Evolutionary conservation across 23 red algal species (phyloP), one percentile per base, ranked within the genome.

Genomic region (Gracilariopsis chorda): DNA sequence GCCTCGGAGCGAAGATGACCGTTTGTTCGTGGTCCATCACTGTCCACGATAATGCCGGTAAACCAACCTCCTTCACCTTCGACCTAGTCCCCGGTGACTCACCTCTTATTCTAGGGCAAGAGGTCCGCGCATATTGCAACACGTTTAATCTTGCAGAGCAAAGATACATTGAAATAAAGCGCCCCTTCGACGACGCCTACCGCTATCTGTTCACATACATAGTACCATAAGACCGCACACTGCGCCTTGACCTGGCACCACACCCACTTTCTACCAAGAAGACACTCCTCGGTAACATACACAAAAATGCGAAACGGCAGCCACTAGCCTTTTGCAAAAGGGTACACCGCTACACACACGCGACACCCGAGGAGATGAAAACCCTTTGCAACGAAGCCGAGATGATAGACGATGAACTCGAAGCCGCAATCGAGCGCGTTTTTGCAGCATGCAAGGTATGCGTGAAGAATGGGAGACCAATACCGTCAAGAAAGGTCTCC

Each of bases 281-380:
- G 49, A 53, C 49, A 20, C 49, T 53, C 13, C 49, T 53, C 20
- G 49, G 49, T 20, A 53, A 53, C 49, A 53, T 53, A 13, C 49
- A 53, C 20, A 53, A 13, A 13, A 53, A 13, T 13, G 49, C 20
- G 20, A 13, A 53, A 53, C 49, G 49, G 20, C 13, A 13, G 49
- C 49, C 49, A 20, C 13, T 53, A 20, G 49, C 49, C 20, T 53
- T 53, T 53, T 53, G 49, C 49, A 53, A 53, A 41, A 74, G 35
- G 1, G 44, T 74, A n/a, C 67, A 74, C 67, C 25, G 67, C 19
- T 36, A 35, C 25, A 73, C 67, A 73, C 67, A 73, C 36, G 67
- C 67, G 19, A 32, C 67, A 36, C 29, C 67, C 34, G 67, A 73
- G 37, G 25, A 73, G 67, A 73, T 73, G 34, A 73, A 73, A 42